Evolutionary conservation across 495 filamentous ascomycete species (phyloP).

Genomic region (Cenococcum geophilum): DNA sequence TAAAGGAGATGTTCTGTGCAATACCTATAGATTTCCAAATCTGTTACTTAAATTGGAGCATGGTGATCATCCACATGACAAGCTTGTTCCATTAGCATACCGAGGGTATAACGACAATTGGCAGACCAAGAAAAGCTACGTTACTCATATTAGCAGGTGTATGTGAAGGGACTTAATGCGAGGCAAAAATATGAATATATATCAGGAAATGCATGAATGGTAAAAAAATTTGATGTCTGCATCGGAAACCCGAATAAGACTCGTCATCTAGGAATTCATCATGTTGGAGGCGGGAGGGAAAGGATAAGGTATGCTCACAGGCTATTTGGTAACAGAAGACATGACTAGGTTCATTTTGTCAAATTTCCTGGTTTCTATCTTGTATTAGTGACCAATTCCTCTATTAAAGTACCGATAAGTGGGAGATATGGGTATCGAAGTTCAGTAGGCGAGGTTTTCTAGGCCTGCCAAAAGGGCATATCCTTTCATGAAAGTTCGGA

Average conservation of each 20-base stretch:
- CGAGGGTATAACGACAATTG: neutral
- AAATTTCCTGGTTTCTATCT: neutral
- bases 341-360: neutral
- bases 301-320: slow-evolving; percentile 1
- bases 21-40: neutral
- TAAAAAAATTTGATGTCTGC: slow-evolving; percentile 62
- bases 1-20: slow-evolving; percentile 1
- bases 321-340: neutral
- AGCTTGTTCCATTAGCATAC: neutral
- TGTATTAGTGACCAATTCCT: neutral
- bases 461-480: slow-evolving; percentile 98
- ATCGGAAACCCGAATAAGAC: slow-evolving; percentile 79
- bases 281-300: slow-evolving; percentile 30
- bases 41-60: too few relatives aligned
- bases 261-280: slow-evolving; percentile 82
- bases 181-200: too few relatives aligned
- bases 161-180: too few relatives aligned
- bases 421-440: slow-evolving; percentile 12
- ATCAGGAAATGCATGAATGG: slow-evolving; percentile 78
- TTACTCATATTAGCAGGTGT: slow-evolving; percentile 1
- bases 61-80: neutral
- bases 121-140: slow-evolving; percentile 5
- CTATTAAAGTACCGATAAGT: neutral
- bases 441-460: slow-evolving; percentile 99
- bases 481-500: slow-evolving; percentile 85